phyloP scores from a whole-genome alignment of 306 rosid genomes.

The Lithocarpus polystachyus region DNA sequence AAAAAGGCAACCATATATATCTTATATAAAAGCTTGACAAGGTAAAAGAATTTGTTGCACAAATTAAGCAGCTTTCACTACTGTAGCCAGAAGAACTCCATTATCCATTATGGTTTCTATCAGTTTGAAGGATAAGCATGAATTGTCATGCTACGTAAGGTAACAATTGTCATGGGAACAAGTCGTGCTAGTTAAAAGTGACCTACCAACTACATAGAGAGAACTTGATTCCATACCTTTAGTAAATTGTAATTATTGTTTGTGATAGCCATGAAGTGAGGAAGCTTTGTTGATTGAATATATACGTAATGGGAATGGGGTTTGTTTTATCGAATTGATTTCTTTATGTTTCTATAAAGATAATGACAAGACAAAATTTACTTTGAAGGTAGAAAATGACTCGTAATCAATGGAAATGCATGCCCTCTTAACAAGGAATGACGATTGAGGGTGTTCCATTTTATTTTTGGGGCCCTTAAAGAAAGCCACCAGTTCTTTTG shows the following conservation, averaged over 20 bases:
- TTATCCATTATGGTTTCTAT: neutral
- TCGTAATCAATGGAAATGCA: neutral
- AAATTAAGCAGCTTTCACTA: constrained; percentile 5
- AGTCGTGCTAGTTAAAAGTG: constrained; percentile 27
- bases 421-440: neutral
- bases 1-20: neutral
- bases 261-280: neutral
- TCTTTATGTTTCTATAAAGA: neutral
- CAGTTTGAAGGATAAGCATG: constrained; percentile 8
- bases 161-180: constrained; percentile 24
- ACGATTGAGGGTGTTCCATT: neutral
- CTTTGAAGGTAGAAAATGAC: neutral
- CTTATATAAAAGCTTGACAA: constrained; percentile 3
- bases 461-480: too few relatives aligned
- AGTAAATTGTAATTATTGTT: constrained; percentile 27
- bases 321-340: too few relatives aligned
- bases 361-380: neutral
- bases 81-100: neutral
- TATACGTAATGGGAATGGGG: too few relatives aligned
- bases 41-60: neutral
- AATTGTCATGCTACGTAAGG: constrained; percentile 16
- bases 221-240: constrained; percentile 9
- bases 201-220: constrained; percentile 37
- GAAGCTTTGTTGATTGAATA: too few relatives aligned
- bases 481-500: too few relatives aligned